Evolutionary conservation across 768 basidiomycete species (phyloP).

Genomic region (Lentinula detonsa): DNA sequence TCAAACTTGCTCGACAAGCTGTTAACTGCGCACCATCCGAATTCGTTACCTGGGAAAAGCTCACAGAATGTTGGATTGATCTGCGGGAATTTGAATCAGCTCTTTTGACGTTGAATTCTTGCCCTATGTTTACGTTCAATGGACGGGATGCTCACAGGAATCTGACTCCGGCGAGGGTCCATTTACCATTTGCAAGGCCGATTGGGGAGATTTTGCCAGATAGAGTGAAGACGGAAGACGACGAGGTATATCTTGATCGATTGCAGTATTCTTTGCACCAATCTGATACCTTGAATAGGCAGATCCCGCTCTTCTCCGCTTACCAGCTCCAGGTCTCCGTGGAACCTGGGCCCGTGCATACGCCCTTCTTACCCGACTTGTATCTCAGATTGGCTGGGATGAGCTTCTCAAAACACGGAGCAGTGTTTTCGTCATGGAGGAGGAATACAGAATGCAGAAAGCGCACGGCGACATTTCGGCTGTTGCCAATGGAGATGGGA

Average conservation of each 20-base stretch:
- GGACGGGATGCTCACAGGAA: slow-evolving; percentile 89
- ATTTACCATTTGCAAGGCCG: slow-evolving; percentile 79
- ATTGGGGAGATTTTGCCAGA: slow-evolving; percentile 92
- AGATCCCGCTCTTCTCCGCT: slow-evolving; percentile 88
- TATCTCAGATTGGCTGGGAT: slow-evolving; percentile 97
- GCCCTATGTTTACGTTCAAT: slow-evolving; percentile 99
- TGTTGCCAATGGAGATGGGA: slow-evolving; percentile 54
- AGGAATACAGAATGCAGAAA: slow-evolving; percentile 98
- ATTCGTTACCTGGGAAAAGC: slow-evolving; percentile 98
- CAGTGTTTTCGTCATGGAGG: slow-evolving; percentile 98
- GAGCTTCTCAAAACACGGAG: slow-evolving; percentile 94
- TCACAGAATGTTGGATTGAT: slow-evolving; percentile 94
- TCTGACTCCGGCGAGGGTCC: slow-evolving; percentile 72
- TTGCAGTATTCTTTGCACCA: not conserved
- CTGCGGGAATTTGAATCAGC: slow-evolving; percentile 84
- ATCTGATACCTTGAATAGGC: slow-evolving; percentile 41
- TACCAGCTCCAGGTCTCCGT: slow-evolving; percentile 89
- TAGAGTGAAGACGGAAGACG: slow-evolving; percentile 73
- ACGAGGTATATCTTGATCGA: slow-evolving; percentile 47
- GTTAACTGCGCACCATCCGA: slow-evolving; percentile 99
- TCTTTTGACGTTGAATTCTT: slow-evolving; percentile 92
- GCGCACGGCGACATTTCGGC: slow-evolving; percentile 62
- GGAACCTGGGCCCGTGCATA: slow-evolving; percentile 98
- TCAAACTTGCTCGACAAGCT: slow-evolving; percentile 87
- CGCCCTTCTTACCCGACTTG: slow-evolving; percentile 81